A percentile compares a stretch with the other conserved stretches of the same genome.
Evolutionary conservation across 768 basidiomycete genomes (phyloP).

Genomic region (Neoboletus magnificus): DNA sequence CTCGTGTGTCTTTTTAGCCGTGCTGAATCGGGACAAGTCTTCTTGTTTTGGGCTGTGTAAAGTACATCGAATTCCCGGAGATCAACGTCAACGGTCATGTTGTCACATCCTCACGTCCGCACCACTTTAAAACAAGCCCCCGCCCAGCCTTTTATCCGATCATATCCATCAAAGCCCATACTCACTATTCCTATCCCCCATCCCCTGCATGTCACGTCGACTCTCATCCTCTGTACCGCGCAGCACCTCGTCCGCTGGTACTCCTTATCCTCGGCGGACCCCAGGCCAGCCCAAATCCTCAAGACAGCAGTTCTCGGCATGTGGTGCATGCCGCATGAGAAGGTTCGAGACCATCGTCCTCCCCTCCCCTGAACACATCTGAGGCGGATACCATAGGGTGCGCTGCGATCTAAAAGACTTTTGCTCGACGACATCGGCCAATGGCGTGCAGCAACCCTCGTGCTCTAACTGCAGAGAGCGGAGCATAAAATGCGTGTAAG

Average conservation of each 20-base stretch:
- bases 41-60: slow-evolving; percentile 23
- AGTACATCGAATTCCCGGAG: slow-evolving; percentile 26
- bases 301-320: slow-evolving; percentile 87
- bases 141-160: slow-evolving; percentile 23
- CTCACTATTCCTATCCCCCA: slow-evolving; percentile 10
- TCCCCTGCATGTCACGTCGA: slow-evolving; percentile 56
- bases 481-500: slow-evolving; percentile 90
- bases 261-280: slow-evolving; percentile 45
- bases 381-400: slow-evolving; percentile 48
- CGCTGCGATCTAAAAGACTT: slow-evolving; percentile 92
- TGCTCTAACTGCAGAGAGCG: slow-evolving; percentile 93
- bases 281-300: slow-evolving; percentile 69
- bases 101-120: slow-evolving; percentile 18
- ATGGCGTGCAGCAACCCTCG: slow-evolving; percentile 41
- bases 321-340: slow-evolving; percentile 89
- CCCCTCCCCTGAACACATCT: neutral
- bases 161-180: slow-evolving; percentile 20
- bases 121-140: slow-evolving; percentile 18
- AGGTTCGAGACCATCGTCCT: slow-evolving; percentile 42
- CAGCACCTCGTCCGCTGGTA: slow-evolving; percentile 23
- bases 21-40: slow-evolving; percentile 15
- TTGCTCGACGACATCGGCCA: slow-evolving; percentile 46
- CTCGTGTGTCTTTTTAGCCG: slow-evolving; percentile 34
- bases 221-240: slow-evolving; percentile 37
- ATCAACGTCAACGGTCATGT: slow-evolving; percentile 29